phyloP scores from a whole-genome alignment of 352 stramenopile species.

The Phytophthora fragariaefolia region DNA sequence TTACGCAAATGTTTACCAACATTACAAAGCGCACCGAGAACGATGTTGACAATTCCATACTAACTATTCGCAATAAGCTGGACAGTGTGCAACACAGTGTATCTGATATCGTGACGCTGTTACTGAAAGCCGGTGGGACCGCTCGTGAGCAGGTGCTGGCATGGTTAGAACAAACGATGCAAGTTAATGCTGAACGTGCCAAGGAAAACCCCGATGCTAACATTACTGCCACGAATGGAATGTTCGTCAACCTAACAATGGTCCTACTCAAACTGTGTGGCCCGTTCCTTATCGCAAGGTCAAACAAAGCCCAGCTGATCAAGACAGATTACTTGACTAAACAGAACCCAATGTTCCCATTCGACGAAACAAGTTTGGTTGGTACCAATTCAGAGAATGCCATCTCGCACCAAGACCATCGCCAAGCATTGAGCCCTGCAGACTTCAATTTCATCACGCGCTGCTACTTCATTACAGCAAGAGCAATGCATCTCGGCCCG shows the following conservation, averaged over 20 bases:
- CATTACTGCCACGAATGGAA: constrained; percentile 71
- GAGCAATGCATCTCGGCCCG: constrained; percentile 92
- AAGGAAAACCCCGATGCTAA: constrained; percentile 84
- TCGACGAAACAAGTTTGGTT: constrained; percentile 68
- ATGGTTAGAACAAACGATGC: constrained; percentile 80
- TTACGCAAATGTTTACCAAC: constrained; percentile 86
- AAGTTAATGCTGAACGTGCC: constrained; percentile 73
- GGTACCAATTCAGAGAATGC: constrained; percentile 21
- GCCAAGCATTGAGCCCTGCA: constrained; percentile 20
- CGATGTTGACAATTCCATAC: constrained; percentile 78
- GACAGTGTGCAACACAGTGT: constrained; percentile 66
- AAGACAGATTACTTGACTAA: constrained; percentile 59
- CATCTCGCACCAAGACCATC: constrained; percentile 29
- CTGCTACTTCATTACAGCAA: constrained; percentile 96
- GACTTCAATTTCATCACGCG: constrained; percentile 97
- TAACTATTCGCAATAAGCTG: constrained; percentile 69
- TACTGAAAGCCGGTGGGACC: constrained; percentile 66
- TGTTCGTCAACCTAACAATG: constrained; percentile 83
- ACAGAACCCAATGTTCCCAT: constrained; percentile 67
- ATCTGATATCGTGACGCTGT: constrained; percentile 70
- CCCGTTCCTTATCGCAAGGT: constrained; percentile 81
- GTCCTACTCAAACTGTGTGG: constrained; percentile 80
- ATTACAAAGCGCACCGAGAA: constrained; percentile 86
- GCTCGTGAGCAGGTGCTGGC: constrained; percentile 68
- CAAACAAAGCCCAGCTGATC: constrained; percentile 80